Percentiles rank a stretch among this genome's conserved stretches.
These are phyloP conservation scores for Periconia macrospinosa DNA, from an alignment of 2,329 filamentous ascomycete species.

Conservation along the genomic window DNA sequence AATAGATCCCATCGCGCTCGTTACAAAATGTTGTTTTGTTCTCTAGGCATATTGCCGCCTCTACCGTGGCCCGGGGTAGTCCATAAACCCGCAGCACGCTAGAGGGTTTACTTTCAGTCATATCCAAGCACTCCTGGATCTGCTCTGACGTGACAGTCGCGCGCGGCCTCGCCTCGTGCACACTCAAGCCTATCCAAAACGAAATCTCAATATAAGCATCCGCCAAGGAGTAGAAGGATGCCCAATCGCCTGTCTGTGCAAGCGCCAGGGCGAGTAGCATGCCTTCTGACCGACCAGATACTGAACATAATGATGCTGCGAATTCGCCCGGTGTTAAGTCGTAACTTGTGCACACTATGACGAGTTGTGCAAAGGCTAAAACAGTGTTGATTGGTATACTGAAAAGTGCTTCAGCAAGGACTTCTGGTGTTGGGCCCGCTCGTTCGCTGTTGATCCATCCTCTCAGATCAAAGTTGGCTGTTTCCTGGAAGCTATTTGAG, in stretches of 20 bases:
- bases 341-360: constrained; percentile 3
- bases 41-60: no score
- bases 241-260: constrained; percentile 5
- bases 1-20: constrained; percentile 3
- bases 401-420: constrained; percentile 2
- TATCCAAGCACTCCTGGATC: no score
- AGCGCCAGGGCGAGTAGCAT: constrained; percentile 3
- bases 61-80: no score
- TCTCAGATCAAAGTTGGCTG: no score
- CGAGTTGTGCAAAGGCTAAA: constrained; percentile 3
- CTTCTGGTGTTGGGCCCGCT: neutral
- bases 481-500: no score
- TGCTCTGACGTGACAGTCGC: no score
- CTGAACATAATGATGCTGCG: constrained; percentile 1
- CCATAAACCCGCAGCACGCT: no score
- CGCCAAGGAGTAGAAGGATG: constrained; percentile 5
- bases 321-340: constrained; percentile 4
- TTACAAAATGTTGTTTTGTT: constrained; percentile 3
- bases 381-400: constrained; percentile 5
- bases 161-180: no score
- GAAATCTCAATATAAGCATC: constrained; percentile 3
- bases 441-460: no score
- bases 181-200: neutral
- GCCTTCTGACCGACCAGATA: constrained; percentile 3
- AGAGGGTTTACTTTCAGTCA: no score